Percentiles rank a stretch among this genome's conserved stretches.
phyloP scores from a whole-genome alignment of 768 basidiomycete species.

The Nidula microcarpa region DNA sequence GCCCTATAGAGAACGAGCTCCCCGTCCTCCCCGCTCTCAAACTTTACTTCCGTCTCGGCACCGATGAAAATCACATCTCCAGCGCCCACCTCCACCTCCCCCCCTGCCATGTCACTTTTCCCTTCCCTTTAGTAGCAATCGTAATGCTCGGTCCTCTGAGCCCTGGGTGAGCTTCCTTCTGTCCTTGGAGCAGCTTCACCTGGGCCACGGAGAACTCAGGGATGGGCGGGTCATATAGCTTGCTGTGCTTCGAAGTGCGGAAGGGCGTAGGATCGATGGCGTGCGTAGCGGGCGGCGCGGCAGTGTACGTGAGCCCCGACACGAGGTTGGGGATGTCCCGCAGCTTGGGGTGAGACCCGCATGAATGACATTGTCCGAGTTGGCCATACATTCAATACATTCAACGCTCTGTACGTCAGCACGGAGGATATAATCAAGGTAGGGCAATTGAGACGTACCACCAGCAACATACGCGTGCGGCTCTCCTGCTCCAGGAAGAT shows the following conservation, averaged over 20 bases:
- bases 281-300: constrained; percentile 67
- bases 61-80: constrained; percentile 86
- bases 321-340: constrained; percentile 92
- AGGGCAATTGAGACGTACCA: constrained; percentile 39
- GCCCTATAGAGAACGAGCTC: constrained; percentile 64
- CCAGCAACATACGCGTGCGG: constrained; percentile 96
- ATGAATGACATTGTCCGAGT: constrained; percentile 97
- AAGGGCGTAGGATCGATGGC: constrained; percentile 60
- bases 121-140: constrained; percentile 71
- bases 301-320: constrained; percentile 79
- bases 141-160: constrained; percentile 83
- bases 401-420: constrained; percentile 41
- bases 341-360: constrained; percentile 94
- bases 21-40: constrained; percentile 33
- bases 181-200: constrained; percentile 41
- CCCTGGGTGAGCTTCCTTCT: constrained; percentile 52
- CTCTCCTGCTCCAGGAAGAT: constrained; percentile 96
- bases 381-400: constrained; percentile 99
- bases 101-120: constrained; percentile 49
- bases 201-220: constrained; percentile 89
- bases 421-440: not conserved
- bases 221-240: constrained; percentile 87
- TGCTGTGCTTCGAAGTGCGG: constrained; percentile 16
- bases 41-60: constrained; percentile 56
- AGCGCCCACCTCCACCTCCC: constrained; percentile 36